A percentile compares a stretch with the other conserved stretches of the same genome.
phyloP scores from a whole-genome alignment of 805 yeast genomes.

The Wickerhamiella shivajii region DNA sequence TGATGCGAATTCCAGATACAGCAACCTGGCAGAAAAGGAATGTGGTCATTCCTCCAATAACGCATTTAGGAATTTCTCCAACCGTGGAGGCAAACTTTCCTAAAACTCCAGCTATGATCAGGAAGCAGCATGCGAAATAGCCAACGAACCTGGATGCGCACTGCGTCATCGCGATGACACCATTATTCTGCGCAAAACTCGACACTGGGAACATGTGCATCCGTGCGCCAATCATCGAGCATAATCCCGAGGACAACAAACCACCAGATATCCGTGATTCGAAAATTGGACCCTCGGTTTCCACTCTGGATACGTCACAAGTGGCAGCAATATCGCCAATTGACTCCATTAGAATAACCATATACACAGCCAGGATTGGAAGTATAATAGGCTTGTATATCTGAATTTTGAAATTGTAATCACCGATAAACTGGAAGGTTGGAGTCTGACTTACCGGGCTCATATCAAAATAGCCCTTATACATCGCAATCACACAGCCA shows the following conservation, averaged over 20 bases:
- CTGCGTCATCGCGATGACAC: conserved; percentile 78
- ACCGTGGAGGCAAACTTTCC: conserved; percentile 75
- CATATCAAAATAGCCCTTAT: conserved; percentile 59
- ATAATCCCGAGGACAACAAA: conserved; percentile 70
- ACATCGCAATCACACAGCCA: conserved; percentile 85
- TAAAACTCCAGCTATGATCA: conserved; percentile 71
- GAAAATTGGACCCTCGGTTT: conserved; percentile 63
- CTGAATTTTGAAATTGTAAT: conserved; percentile 55
- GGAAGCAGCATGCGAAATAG: conserved; percentile 62
- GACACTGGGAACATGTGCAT: conserved; percentile 75
- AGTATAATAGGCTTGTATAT: conserved; percentile 72
- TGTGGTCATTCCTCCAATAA: conserved; percentile 74
- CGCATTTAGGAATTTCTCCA: conserved; percentile 60
- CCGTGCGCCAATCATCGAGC: conserved; percentile 59
- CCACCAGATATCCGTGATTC: conserved; percentile 87
- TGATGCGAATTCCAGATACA: conserved; percentile 53
- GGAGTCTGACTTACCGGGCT: conserved; percentile 51
- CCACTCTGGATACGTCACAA: conserved; percentile 71
- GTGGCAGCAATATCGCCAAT: conserved; percentile 90
- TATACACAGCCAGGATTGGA: conserved; percentile 67
- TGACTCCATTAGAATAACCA: conserved; percentile 77
- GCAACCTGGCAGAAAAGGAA: conserved; percentile 60
- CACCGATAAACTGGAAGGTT: conserved; percentile 73
- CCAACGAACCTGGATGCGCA: conserved; percentile 77
- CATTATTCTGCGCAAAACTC: conserved; percentile 84